Evolutionary conservation across 2,329 filamentous ascomycete genomes (phyloP).

Genomic region (Cercospora sp.): DNA sequence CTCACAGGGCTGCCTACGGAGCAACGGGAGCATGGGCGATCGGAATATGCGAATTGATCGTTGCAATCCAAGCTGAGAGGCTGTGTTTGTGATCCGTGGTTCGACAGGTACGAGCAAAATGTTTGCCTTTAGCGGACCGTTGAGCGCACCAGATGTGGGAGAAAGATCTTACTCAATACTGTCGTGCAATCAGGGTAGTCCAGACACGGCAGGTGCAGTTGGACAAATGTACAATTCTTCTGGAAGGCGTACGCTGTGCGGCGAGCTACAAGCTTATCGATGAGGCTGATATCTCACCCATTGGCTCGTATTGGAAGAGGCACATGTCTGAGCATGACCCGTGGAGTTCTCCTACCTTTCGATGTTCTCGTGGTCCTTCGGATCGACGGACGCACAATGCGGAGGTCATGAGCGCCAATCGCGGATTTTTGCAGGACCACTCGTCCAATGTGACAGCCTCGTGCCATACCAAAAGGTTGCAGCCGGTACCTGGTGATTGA

Average conservation of each 20-base stretch:
- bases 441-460: slow-evolving; percentile 1
- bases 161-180: not conserved
- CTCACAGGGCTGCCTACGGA: not conserved
- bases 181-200: not conserved
- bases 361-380: not conserved
- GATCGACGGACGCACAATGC: not conserved
- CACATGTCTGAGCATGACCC: not conserved
- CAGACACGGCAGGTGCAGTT: not conserved
- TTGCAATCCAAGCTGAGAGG: not conserved
- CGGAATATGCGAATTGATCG: not conserved
- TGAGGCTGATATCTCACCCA: not conserved
- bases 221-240: not conserved
- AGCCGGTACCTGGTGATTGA: slow-evolving; percentile 1
- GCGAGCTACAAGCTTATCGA: not conserved
- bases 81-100: not conserved
- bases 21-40: not conserved
- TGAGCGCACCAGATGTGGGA: not conserved
- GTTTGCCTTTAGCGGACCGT: not conserved
- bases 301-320: not conserved
- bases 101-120: not conserved
- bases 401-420: slow-evolving; percentile 9
- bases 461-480: not conserved
- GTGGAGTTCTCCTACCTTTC: not conserved
- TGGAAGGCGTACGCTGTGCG: not conserved
- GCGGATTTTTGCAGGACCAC: slow-evolving; percentile 13